Evolutionary conservation across 2,329 filamentous ascomycete genomes (phyloP).

Genomic region (Pseudogymnoascus sp.): DNA sequence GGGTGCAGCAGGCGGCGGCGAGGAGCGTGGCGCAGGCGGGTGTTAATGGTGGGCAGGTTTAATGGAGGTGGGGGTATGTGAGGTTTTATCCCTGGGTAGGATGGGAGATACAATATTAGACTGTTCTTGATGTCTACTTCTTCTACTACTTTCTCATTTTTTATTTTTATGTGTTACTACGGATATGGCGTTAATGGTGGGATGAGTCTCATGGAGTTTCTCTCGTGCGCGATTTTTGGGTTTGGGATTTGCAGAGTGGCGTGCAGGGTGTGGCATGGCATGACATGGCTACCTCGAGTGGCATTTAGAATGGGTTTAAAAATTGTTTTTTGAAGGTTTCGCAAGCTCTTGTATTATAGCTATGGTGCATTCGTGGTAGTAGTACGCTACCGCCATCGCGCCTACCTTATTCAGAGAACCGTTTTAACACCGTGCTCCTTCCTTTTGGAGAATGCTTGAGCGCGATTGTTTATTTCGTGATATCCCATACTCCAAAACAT

Average conservation of each 20-base stretch:
- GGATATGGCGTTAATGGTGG: background rate
- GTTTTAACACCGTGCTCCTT: background rate
- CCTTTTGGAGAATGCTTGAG: background rate
- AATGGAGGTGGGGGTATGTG: background rate
- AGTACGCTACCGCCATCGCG: background rate
- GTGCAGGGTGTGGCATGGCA: background rate
- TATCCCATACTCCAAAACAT: background rate
- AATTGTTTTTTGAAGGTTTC: background rate
- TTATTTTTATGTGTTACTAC: constrained; percentile 5
- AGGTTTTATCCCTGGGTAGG: background rate
- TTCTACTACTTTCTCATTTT: background rate
- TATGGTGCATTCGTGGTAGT: background rate
- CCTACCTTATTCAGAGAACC: background rate
- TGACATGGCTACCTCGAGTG: background rate
- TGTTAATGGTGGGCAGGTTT: background rate
- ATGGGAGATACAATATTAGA: background rate
- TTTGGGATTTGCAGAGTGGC: background rate
- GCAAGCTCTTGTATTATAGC: background rate
- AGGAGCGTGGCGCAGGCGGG: background rate
- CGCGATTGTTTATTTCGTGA: background rate
- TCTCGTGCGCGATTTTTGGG: background rate
- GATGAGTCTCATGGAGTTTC: background rate
- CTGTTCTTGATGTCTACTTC: background rate
- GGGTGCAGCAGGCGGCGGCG: background rate
- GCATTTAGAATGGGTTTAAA: background rate